These are phyloP conservation scores for Schizochytrium sp. DNA, from an alignment of 108 stramenopile species.

Conservation along the genomic window DNA sequence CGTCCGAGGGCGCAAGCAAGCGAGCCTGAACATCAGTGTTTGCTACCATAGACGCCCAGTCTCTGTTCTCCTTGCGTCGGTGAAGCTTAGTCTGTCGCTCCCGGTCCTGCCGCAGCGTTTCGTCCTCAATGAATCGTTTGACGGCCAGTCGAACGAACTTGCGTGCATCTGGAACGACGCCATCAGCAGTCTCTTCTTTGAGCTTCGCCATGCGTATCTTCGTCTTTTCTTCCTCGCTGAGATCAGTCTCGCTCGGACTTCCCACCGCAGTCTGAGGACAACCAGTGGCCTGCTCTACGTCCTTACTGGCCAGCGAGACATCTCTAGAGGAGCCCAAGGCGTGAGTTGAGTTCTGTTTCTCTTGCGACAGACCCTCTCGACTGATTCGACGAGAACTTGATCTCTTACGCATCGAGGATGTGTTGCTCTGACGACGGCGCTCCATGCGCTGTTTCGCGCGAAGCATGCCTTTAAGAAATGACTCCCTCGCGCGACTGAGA, in stretches of 20 bases:
- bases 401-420: not conserved
- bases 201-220: not conserved
- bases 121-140: not conserved
- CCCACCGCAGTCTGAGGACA: too few species aligned
- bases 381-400: too few species aligned
- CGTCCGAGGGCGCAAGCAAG: too few species aligned
- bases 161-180: not conserved
- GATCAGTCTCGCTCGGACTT: too few species aligned
- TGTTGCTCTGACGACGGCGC: not conserved
- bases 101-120: not conserved
- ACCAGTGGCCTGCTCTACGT: too few species aligned
- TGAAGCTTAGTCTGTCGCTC: not conserved
- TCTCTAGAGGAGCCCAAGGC: too few species aligned
- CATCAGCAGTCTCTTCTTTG: not conserved
- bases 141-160: not conserved
- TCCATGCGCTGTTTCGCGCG: not conserved
- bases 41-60: not conserved
- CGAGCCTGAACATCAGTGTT: not conserved
- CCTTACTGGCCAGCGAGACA: too few species aligned
- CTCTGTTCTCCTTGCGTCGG: not conserved
- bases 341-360: too few species aligned
- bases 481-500: not conserved
- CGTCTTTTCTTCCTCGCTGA: not conserved
- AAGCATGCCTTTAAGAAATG: not conserved
- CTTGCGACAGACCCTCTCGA: too few species aligned